These are phyloP conservation scores for Apiotrichum domesticum DNA, from an alignment of 1,284 basidiomycete genomes.

Conservation along the genomic window DNA sequence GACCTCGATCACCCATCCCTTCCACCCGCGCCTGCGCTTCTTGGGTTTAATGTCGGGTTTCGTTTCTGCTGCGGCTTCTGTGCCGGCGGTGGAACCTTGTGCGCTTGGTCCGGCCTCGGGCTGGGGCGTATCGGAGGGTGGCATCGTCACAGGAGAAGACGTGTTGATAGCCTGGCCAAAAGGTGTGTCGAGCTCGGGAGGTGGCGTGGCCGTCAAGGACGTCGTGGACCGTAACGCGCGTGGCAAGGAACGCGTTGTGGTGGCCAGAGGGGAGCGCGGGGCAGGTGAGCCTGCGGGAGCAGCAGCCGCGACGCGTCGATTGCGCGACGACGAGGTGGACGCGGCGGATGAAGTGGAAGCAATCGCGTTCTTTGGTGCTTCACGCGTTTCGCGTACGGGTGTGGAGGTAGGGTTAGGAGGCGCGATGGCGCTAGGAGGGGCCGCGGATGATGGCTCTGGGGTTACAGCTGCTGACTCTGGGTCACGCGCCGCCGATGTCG, in stretches of 20 bases:
- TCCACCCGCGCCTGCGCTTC: constrained; percentile 35
- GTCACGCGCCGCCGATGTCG: too few species aligned
- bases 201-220: neutral
- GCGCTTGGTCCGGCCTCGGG: neutral
- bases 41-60: constrained; percentile 19
- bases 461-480: neutral
- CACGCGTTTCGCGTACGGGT: neutral
- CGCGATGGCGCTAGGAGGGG: neutral
- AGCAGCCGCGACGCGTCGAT: neutral
- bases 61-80: neutral
- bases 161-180: neutral
- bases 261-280: neutral
- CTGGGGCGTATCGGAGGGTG: neutral
- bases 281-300: neutral
- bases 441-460: neutral
- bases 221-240: neutral
- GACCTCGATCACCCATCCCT: constrained; percentile 40
- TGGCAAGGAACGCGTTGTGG: neutral
- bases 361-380: neutral
- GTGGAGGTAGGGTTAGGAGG: neutral
- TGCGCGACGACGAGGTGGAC: neutral
- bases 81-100: neutral
- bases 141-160: neutral
- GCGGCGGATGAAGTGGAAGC: neutral
- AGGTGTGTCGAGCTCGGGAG: neutral